Evolutionary conservation across 768 basidiomycete species (phyloP).

Genomic region (Xerocomellus intermedius): DNA sequence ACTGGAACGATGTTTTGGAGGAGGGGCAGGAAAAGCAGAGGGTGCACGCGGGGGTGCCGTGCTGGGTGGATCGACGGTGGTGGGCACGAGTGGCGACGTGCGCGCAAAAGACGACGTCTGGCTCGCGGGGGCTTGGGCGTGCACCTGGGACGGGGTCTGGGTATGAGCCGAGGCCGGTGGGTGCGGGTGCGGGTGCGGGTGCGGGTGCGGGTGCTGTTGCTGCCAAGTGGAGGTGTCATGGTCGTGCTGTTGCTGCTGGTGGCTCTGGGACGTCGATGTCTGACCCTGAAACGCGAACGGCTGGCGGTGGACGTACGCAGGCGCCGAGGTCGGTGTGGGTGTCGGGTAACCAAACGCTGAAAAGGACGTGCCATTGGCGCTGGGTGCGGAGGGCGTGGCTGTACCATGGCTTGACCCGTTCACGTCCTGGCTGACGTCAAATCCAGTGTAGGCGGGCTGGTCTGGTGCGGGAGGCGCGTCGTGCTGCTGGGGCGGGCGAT

Average conservation of each 20-base stretch:
- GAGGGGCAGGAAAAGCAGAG: conserved; percentile 13
- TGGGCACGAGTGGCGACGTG: conserved; percentile 30
- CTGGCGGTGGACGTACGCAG: conserved; percentile 24
- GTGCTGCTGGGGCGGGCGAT: conserved; percentile 34
- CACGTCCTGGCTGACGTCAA: conserved; percentile 25
- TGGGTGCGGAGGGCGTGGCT: neutral
- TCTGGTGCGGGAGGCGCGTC: conserved; percentile 8
- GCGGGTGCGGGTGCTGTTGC: conserved; percentile 24
- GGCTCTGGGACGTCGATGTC: conserved; percentile 12
- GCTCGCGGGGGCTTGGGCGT: conserved; percentile 6
- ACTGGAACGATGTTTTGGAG: conserved; percentile 22
- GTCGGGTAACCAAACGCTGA: conserved; percentile 23
- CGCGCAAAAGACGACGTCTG: conserved; percentile 24
- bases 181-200: conserved; percentile 19
- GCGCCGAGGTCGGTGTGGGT: conserved; percentile 20
- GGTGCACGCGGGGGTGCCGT: conserved; percentile 5
- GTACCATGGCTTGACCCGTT: neutral
- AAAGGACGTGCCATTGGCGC: conserved; percentile 18
- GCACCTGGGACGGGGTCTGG: conserved; percentile 21
- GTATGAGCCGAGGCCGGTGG: conserved; percentile 12
- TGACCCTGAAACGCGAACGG: conserved; percentile 19
- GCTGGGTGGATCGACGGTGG: conserved; percentile 23
- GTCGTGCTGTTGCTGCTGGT: conserved; percentile 25
- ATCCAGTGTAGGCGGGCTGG: conserved; percentile 9
- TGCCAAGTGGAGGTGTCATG: conserved; percentile 21